phyloP scores from a whole-genome alignment of 495 filamentous ascomycete species.

The Rusavskia elegans region DNA sequence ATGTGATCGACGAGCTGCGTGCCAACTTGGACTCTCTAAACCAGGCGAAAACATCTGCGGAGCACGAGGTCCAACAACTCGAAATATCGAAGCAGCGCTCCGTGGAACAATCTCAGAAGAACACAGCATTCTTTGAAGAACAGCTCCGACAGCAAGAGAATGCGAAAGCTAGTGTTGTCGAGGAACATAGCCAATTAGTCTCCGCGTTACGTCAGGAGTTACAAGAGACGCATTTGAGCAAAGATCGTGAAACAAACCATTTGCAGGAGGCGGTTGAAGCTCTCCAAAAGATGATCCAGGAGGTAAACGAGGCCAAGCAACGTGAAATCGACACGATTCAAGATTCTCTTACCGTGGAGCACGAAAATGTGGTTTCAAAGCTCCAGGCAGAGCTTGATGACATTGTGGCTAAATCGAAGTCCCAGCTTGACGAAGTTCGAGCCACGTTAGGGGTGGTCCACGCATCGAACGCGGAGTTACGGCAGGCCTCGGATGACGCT shows the following conservation, averaged over 20 bases:
- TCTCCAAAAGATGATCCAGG: not conserved
- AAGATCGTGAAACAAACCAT: not conserved
- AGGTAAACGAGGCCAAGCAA: conserved; percentile 1
- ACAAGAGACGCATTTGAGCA: not conserved
- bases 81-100: too few relatives aligned
- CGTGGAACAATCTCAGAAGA: too few relatives aligned
- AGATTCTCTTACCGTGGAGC: not conserved
- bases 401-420: not conserved
- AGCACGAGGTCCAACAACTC: too few relatives aligned
- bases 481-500: not conserved
- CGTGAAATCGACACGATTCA: not conserved
- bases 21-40: too few relatives aligned
- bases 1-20: too few relatives aligned
- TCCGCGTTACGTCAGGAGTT: not conserved
- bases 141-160: too few relatives aligned
- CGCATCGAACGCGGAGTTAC: not conserved
- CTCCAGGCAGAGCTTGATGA: not conserved
- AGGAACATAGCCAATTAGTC: not conserved
- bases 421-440: not conserved
- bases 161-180: too few relatives aligned
- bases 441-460: not conserved
- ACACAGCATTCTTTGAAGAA: too few relatives aligned
- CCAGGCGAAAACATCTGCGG: too few relatives aligned
- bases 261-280: not conserved
- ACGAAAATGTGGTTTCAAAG: not conserved